phyloP scores from a whole-genome alignment of 805 yeast genomes.

The Saccharomycopsis capsularis region DNA sequence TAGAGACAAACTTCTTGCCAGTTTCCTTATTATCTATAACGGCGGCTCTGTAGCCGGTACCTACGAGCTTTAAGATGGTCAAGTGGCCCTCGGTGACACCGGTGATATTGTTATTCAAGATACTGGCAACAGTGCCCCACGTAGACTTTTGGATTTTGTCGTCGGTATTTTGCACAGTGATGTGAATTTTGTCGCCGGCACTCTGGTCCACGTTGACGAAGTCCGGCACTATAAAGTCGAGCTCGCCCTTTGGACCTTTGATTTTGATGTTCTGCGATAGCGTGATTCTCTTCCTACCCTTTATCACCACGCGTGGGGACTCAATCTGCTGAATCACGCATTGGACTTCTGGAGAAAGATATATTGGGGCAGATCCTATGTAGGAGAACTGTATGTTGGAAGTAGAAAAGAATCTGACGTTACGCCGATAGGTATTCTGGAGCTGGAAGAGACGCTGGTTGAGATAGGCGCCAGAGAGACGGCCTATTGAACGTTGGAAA shows the following conservation, averaged over 20 bases:
- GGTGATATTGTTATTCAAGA: constrained; percentile 64
- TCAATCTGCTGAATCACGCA: constrained; percentile 42
- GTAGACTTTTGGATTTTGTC: constrained; percentile 69
- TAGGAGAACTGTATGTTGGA: constrained; percentile 41
- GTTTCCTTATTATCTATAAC: constrained; percentile 45
- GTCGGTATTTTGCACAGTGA: constrained; percentile 50
- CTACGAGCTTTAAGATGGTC: constrained; percentile 80
- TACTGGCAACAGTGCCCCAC: constrained; percentile 92
- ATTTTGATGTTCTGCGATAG: constrained; percentile 60
- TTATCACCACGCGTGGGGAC: constrained; percentile 52
- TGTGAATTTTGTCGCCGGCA: constrained; percentile 35
- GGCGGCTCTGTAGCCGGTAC: constrained; percentile 93
- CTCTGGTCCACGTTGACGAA: constrained; percentile 25
- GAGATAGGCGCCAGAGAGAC: no score
- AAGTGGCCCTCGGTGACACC: constrained; percentile 95
- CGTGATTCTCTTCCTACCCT: constrained; percentile 53
- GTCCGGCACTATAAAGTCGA: constrained; percentile 32
- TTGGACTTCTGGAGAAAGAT: constrained; percentile 55
- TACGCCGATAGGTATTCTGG: no score
- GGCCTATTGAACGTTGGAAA: no score
- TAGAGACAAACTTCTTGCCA: constrained; percentile 48
- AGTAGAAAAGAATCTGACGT: no score
- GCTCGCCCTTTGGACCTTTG: constrained; percentile 42
- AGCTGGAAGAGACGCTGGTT: no score
- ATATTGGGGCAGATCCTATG: constrained; percentile 75